These are phyloP conservation scores for Discostella pseudostelligera DNA, from an alignment of 108 stramenopile species.

Conservation along the genomic window DNA sequence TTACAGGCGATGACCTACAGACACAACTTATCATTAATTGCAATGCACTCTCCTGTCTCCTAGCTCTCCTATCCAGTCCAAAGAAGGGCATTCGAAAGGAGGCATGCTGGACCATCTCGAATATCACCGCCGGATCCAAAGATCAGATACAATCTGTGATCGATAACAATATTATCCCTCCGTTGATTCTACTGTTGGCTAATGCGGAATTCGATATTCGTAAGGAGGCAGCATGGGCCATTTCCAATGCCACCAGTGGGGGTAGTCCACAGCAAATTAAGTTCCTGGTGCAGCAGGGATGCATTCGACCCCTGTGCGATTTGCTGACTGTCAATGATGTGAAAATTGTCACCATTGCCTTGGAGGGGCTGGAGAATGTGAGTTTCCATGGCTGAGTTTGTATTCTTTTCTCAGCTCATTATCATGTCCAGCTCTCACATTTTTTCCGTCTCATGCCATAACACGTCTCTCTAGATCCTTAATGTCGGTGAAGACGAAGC, in stretches of 20 bases:
- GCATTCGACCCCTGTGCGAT: constrained; percentile 93
- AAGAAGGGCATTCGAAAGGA: constrained; percentile 99
- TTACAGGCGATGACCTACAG: constrained; percentile 49
- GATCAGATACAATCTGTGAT: constrained; percentile 98
- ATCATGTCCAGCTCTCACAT: constrained; percentile 2
- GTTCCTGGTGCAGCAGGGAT: constrained; percentile 91
- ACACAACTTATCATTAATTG: constrained; percentile 96
- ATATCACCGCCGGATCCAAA: constrained; percentile 98
- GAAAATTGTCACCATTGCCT: constrained; percentile 95
- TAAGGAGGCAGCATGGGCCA: constrained; percentile 99
- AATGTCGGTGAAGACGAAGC: constrained; percentile 93
- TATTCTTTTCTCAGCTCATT: neutral
- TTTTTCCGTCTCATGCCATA: neutral
- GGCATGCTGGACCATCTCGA: constrained; percentile 99
- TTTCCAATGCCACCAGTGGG: constrained; percentile 97
- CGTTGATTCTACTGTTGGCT: constrained; percentile 88
- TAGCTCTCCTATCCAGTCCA: constrained; percentile 87
- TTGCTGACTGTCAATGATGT: constrained; percentile 88
- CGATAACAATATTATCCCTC: constrained; percentile 93
- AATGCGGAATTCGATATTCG: constrained; percentile 98
- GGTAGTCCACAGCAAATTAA: constrained; percentile 94
- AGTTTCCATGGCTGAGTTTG: constrained; percentile 18
- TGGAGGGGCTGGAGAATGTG: constrained; percentile 96
- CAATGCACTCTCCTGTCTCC: constrained; percentile 91
- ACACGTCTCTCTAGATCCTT: constrained; percentile 60